phyloP scores from a whole-genome alignment of 1,284 basidiomycete genomes.

The Cystobasidium sp. region DNA sequence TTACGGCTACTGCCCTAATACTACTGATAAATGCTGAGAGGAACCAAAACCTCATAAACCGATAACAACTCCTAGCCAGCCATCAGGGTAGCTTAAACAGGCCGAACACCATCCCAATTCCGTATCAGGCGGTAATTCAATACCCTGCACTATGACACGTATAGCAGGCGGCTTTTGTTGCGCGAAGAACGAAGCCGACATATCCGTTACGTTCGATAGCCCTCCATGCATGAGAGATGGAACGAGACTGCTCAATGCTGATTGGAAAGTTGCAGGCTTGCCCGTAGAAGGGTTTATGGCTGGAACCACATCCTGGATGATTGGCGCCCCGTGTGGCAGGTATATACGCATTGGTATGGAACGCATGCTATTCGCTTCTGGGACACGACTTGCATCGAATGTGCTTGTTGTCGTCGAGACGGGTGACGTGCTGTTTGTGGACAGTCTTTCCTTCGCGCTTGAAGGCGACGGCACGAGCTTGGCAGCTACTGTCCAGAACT shows the following conservation, averaged over 20 bases:
- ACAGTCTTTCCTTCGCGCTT: constrained; percentile 61
- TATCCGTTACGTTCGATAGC: constrained; percentile 53
- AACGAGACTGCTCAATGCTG: constrained; percentile 57
- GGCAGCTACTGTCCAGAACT: constrained; percentile 87
- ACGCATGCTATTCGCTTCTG: constrained; percentile 75
- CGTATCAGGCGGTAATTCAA: constrained; percentile 79
- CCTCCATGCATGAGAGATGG: constrained; percentile 60
- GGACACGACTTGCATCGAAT: constrained; percentile 67
- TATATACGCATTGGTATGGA: constrained; percentile 87
- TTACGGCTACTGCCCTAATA: neutral
- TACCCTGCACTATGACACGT: constrained; percentile 73
- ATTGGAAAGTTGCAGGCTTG: constrained; percentile 29
- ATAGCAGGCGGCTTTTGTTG: constrained; percentile 63
- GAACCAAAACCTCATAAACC: neutral
- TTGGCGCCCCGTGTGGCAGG: constrained; percentile 81
- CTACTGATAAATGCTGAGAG: neutral
- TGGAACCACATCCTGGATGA: constrained; percentile 83
- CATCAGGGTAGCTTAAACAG: constrained; percentile 87
- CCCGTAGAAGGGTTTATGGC: constrained; percentile 64
- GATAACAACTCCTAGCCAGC: constrained; percentile 77
- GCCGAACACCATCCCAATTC: constrained; percentile 92
- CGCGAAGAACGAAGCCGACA: constrained; percentile 56
- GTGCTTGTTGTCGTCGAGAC: constrained; percentile 60
- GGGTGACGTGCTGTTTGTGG: constrained; percentile 60
- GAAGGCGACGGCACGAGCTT: constrained; percentile 67